Evolutionary conservation across 1,284 basidiomycete species (phyloP).

Genomic region (Amanita bisporigera): DNA sequence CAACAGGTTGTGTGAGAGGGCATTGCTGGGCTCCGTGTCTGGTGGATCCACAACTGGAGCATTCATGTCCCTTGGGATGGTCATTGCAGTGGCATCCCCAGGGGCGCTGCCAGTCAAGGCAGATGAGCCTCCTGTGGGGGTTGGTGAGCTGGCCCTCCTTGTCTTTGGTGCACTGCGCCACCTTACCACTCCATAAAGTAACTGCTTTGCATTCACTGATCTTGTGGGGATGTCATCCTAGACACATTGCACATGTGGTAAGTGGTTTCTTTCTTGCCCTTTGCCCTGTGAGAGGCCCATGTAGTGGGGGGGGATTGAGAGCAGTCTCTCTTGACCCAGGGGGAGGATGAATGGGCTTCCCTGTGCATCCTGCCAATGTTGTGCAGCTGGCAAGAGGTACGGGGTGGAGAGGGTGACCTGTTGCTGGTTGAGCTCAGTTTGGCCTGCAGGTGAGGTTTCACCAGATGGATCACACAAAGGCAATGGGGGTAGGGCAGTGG

Average conservation of each 20-base stretch:
- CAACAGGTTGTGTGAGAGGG: slow-evolving; percentile 17
- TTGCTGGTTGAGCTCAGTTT: neutral
- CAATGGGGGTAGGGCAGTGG: too few species aligned
- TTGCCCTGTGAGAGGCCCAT: neutral
- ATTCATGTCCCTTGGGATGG: slow-evolving; percentile 13
- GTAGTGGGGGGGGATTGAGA: neutral
- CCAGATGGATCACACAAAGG: too few species aligned
- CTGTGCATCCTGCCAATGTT: neutral
- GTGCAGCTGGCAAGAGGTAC: neutral
- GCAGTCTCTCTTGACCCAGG: neutral
- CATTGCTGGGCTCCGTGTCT: slow-evolving; percentile 26
- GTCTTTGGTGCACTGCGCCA: neutral
- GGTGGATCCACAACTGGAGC: slow-evolving; percentile 23
- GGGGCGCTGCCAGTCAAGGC: slow-evolving; percentile 19
- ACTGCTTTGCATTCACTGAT: slow-evolving; percentile 13
- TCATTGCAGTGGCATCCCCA: slow-evolving; percentile 8
- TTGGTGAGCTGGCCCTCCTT: neutral
- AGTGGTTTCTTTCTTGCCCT: neutral
- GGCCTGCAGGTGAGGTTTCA: neutral
- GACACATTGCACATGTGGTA: slow-evolving; percentile 18
- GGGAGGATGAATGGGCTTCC: neutral
- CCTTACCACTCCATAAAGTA: slow-evolving; percentile 15
- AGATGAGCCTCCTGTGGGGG: slow-evolving; percentile 11
- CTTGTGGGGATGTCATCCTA: slow-evolving; percentile 19
- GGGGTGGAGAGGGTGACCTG: neutral